Percentiles rank a stretch among this genome's conserved stretches.
Evolutionary conservation across 495 filamentous ascomycete species (phyloP).

Genomic region (Bryoglossum gracile): DNA sequence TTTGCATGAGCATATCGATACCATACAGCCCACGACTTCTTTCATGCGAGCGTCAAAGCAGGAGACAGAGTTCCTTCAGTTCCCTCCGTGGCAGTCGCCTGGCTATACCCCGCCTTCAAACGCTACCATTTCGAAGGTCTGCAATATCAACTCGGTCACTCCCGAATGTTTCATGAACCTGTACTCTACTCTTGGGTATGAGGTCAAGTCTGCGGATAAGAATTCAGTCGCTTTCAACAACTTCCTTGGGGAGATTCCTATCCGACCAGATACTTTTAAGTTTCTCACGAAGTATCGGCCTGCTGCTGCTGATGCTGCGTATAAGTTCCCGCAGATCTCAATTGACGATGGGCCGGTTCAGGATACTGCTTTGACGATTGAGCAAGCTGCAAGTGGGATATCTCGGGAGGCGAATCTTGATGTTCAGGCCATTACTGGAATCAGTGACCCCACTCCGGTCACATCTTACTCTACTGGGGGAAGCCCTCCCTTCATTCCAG

Average conservation of each 20-base stretch:
- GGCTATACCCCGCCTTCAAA: constrained; percentile 9
- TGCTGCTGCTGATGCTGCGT: constrained; percentile 30
- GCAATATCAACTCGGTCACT: constrained; percentile 46
- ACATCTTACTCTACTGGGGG: constrained; percentile 61
- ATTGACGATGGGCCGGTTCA: constrained; percentile 54
- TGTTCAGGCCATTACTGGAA: constrained; percentile 55
- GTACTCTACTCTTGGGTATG: constrained; percentile 46
- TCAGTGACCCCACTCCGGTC: constrained; percentile 49
- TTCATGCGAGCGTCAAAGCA: constrained; percentile 35
- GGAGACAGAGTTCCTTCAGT: constrained; percentile 2
- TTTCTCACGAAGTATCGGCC: constrained; percentile 48
- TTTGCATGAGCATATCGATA: constrained; percentile 49
- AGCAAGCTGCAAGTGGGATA: constrained; percentile 19
- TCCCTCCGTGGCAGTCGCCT: neutral
- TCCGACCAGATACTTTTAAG: constrained; percentile 44
- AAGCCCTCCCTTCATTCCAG: constrained; percentile 48
- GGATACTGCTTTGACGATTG: constrained; percentile 34
- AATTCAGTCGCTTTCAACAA: constrained; percentile 60
- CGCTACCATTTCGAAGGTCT: constrained; percentile 24
- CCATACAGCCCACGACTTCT: constrained; percentile 59
- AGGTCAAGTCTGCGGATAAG: constrained; percentile 3
- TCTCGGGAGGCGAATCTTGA: constrained; percentile 61
- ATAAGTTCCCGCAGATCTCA: constrained; percentile 54
- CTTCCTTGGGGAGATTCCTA: constrained; percentile 59
- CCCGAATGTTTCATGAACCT: constrained; percentile 46